Conservation (phyloP, 139 green algal species). For the Limnomonas spitsbergensis region DNA sequence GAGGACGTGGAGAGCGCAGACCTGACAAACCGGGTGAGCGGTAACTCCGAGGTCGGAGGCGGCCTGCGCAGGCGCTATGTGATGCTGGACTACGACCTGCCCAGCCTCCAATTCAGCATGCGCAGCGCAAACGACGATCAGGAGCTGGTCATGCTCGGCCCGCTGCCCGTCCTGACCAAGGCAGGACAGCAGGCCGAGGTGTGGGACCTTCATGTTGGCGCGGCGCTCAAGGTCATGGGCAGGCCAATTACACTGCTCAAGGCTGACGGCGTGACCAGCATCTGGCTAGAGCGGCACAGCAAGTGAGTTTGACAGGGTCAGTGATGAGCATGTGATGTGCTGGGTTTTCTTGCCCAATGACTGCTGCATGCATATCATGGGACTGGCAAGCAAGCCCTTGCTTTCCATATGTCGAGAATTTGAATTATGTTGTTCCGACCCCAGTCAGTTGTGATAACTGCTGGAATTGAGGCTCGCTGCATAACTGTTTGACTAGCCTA, state of each 20-base stretch:
- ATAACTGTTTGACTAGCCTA: too few species aligned
- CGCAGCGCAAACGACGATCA: conserved; percentile 9
- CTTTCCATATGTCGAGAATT: too few species aligned
- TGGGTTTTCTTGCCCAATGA: background rate
- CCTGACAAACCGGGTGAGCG: conserved; percentile 7
- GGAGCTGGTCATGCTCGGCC: conserved; percentile 12
- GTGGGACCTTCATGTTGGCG: conserved; percentile 30
- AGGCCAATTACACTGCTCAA: conserved; percentile 16
- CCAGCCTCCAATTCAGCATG: conserved; percentile 4
- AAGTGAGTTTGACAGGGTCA: background rate
- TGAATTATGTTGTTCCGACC: too few species aligned
- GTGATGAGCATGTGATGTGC: background rate
- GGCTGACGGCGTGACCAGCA: conserved; percentile 6
- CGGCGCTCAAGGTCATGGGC: conserved; percentile 16
- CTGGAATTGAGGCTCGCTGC: too few species aligned
- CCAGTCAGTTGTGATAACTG: too few species aligned
- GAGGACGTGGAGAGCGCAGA: conserved; percentile 23
- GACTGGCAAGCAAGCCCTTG: too few species aligned
- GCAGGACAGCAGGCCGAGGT: background rate
- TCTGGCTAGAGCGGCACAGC: conserved; percentile 13
- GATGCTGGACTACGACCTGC: conserved; percentile 18
- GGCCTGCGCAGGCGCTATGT: conserved; percentile 15
- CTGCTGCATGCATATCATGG: too few species aligned
- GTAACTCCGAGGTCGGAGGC: conserved; percentile 13
- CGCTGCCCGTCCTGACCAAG: conserved; percentile 4